Base-by-base conservation (phyloP, 345 rosid species). In the Salix viminalis region DNA sequence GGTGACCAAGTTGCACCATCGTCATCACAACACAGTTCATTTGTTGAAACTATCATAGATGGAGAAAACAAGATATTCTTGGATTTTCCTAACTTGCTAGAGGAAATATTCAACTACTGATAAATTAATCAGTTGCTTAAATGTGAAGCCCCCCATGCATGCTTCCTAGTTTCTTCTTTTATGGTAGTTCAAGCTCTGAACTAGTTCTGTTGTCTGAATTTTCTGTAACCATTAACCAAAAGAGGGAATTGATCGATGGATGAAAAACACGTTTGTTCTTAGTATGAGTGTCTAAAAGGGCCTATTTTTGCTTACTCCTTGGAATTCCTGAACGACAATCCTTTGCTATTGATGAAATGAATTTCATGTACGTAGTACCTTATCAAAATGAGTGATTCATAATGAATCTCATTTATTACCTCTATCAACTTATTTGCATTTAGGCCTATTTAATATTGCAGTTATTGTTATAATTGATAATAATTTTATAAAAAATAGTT, bases 11-110 rank as follows among this genome's bases (percentile, higher is more conserved):
- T 72, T n/a, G 73, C 81, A n/a, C 74, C 84, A n/a, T 76, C 84
- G 23, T 26, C 84, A 8, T 12, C 54, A 7, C 9, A 52, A 37
- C 81, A 80, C 37, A 74, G 75, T 72, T 84, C 87, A 18, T 94
- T 94, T 66, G 89, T 94, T 69, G 96, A 90, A 42, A 82, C 93
- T 56, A 84, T 95, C 70, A 70, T 89, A 54, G 89, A 90, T 78
- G 81, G 78, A 82, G 93, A 91, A 71, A 82, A 86, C 11, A 93
- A 95, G 79, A 74, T 82, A 85, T 89, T 89, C 85, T 84, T 88
- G 79, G 92, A 88, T 37, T 90, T 88, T 66, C 89, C 97, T 18
- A 81, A 82, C 82, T 82, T 90, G n/a, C 67, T 88, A 80, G 97
- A 92, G 56, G 92, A 87, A 56, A 86, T 88, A 69, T 86, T 81